Base-by-base conservation (phyloP, 2,329 filamentous ascomycete species). In the Elsinoe australis region DNA sequence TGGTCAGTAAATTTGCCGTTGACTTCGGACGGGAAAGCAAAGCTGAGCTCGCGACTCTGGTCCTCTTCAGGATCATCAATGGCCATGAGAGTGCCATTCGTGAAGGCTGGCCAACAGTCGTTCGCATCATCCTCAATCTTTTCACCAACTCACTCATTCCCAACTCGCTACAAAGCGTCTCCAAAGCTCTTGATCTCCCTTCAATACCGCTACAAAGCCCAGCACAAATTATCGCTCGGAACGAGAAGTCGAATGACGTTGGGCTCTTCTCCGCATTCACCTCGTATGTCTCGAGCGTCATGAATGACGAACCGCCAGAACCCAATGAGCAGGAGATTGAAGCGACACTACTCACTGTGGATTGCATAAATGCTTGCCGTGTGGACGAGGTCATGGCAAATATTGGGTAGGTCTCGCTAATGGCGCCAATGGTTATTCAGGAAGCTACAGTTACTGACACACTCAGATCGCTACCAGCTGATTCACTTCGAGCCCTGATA, bases 1-100 rank as follows among this genome's bases (percentile, higher is more conserved):
- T 98, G 92, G 94, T 98, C 56, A 96, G 90, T 63, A 90, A 96
- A 70, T 80, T 95, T 54, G 90, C 94, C 36, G 92, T 98, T 52
- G 89, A 94, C 61, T 87, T 98, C 60, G 92, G 92, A 32, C 78
- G 90, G 55, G 87, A 98, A 64, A 90, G 94, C 67, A 83, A 89
- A 61, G 90, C 90, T 29, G 90, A 98, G 63, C 73, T 98, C 48
- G 90, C 92, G 5, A 95, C 87, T 5, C 80, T 96, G 46, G 87
- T 98, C n/a, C 72, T 98, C 21, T 98, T 98, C 74, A 80, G 88
- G 31, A 85, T 98, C 17, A 79, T 96, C 47, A 84, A 83, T 49
- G 86, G 86, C 32, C 94, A 87, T 58, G 92, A 96, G 66, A 70
- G 75, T 41, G 74, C 87, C 3, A 81, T 95, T 35, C 73, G 75